Percentiles rank a stretch among this genome's conserved stretches.
phyloP scores from a whole-genome alignment of 2,329 filamentous ascomycete genomes.

The Conoideocrella luteorostrata region DNA sequence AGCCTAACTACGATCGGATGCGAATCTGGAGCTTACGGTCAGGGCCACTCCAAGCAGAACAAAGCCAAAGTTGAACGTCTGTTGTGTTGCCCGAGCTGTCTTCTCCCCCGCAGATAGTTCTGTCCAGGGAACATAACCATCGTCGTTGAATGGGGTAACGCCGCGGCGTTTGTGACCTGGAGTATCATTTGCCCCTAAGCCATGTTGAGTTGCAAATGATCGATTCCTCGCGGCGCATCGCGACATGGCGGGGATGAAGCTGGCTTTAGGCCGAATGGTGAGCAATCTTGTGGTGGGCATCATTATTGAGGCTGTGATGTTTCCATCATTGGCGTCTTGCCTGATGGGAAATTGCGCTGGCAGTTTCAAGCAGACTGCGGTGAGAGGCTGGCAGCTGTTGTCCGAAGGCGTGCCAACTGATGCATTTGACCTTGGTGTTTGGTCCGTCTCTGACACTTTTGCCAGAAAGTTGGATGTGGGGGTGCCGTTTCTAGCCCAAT shows the following conservation, averaged over 20 bases:
- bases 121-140: slow-evolving; percentile 74
- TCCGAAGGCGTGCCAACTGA: too few relatives aligned
- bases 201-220: slow-evolving; percentile 54
- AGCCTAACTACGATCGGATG: too few relatives aligned
- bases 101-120: slow-evolving; percentile 73
- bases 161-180: slow-evolving; percentile 52
- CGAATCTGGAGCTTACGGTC: slow-evolving; percentile 62
- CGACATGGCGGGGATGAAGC: slow-evolving; percentile 16
- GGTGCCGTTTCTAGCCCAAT: slow-evolving; percentile 18
- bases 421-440: too few relatives aligned
- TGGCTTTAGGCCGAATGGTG: slow-evolving; percentile 26
- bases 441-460: too few relatives aligned
- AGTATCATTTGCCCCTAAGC: slow-evolving; percentile 27
- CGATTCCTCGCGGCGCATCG: slow-evolving; percentile 17
- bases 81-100: slow-evolving; percentile 76
- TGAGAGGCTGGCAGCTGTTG: too few relatives aligned
- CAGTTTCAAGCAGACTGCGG: too few relatives aligned
- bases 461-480: slow-evolving; percentile 29
- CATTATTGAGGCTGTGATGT: slow-evolving; percentile 35
- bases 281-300: slow-evolving; percentile 32
- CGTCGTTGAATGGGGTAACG: slow-evolving; percentile 81
- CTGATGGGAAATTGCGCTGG: not conserved
- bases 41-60: slow-evolving; percentile 67
- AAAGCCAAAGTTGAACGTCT: slow-evolving; percentile 80
- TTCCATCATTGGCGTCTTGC: slow-evolving; percentile 26